These are phyloP conservation scores for Chernovozyma aurita DNA, from an alignment of 1,139 yeast species.

Conservation along the genomic window DNA sequence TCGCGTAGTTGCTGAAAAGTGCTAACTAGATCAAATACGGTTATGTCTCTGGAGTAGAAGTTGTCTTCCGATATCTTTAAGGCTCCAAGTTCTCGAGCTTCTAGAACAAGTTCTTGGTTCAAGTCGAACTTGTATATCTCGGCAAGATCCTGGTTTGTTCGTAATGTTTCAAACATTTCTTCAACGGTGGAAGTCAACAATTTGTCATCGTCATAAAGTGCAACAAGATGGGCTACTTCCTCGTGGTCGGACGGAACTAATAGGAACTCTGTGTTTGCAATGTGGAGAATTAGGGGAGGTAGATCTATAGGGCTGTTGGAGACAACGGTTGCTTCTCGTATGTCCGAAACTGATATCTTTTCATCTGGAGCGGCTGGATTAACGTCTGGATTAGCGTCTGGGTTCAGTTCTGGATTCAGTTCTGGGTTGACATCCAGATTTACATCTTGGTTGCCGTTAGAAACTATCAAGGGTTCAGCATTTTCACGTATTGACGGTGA, in stretches of 20 bases:
- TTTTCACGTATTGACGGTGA: no score
- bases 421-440: no score
- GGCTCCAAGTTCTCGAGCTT: conserved; percentile 27
- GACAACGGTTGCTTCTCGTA: conserved; percentile 1
- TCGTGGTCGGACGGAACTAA: conserved; percentile 18
- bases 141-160: conserved; percentile 25
- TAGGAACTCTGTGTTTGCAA: conserved; percentile 22
- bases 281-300: conserved; percentile 18
- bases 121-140: conserved; percentile 22
- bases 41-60: conserved; percentile 26
- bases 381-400: no score
- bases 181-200: conserved; percentile 18
- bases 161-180: conserved; percentile 22
- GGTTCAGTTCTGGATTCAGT: no score
- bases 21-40: conserved; percentile 28
- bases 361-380: no score
- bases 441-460: no score
- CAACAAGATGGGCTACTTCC: conserved; percentile 13
- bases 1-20: conserved; percentile 22
- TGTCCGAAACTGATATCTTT: no score
- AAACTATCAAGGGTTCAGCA: no score
- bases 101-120: conserved; percentile 28
- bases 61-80: conserved; percentile 39
- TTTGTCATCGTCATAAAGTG: conserved; percentile 20
- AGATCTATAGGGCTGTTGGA: conserved; percentile 1